Base-by-base conservation (phyloP, 805 yeast species). In the Saitoella complicata region DNA sequence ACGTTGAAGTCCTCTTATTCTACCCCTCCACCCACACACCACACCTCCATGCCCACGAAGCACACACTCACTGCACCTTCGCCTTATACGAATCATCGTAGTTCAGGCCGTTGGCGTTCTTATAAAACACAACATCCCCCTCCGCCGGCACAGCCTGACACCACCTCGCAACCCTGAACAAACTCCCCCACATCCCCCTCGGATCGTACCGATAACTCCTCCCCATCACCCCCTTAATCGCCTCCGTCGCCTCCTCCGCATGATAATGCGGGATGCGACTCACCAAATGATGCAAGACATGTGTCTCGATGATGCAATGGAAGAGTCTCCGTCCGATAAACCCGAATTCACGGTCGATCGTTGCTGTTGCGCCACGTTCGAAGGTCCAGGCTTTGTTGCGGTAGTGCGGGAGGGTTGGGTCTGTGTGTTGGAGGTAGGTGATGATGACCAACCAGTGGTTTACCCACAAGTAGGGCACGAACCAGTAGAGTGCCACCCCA, bases 361-460 rank as follows among this genome's bases (percentile, higher is more conserved):
- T 83, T 48, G 88, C 82, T 45, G 91, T 87, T 31, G 94, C 94
- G 53, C 94, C 94, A 58, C 87, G 73, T 42, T 86, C 86, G 43
- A 51, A 54, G 54, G 72, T 82, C 94, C 94, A 83, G 61, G 77
- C 78, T 37, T 63, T 56, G 47, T 77, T 72, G 49, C 75, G 78
- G 65, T 83, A 83, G 62, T 83, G 94, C 31, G 94, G 87, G 70
- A 84, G 70, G 10, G 72, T 54, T 32, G 83, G 76, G 61, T 80
- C 88, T 11, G 91, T 73, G 66, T 83, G 94, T 63, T 83, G 94
- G 55, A 83, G 71, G 62, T 67, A 84, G 36, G 94, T 83, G 61
- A 83, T 80, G 60, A 80, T 81, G 39, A 84, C 93, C 51, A 83
- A 69, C 94, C 94, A 83, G 66, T 84, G 93, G 73, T 83, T 83